These are phyloP conservation scores for Prototheca wickerhamii DNA, from an alignment of 163 green algal genomes.

Conservation along the genomic window DNA sequence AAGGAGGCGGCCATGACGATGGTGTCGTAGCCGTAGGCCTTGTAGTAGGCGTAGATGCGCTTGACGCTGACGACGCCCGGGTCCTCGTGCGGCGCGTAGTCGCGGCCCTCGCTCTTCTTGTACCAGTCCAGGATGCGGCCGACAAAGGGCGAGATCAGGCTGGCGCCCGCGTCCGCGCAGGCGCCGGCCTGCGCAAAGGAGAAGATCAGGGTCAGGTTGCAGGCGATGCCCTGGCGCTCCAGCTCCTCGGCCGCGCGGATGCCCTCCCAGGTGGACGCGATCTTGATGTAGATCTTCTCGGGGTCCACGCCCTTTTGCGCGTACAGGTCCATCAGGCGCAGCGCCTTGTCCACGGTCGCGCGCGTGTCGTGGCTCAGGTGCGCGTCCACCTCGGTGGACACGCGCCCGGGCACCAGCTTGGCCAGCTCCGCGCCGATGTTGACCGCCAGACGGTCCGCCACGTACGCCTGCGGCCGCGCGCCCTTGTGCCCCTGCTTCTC, in stretches of 20 bases:
- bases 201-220: slow-evolving; percentile 92
- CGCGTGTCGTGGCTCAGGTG: slow-evolving; percentile 63
- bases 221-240: slow-evolving; percentile 75
- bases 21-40: slow-evolving; percentile 60
- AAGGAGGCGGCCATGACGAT: slow-evolving; percentile 86
- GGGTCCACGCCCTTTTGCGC: slow-evolving; percentile 45
- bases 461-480: slow-evolving; percentile 27
- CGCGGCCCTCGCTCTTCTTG: slow-evolving; percentile 55
- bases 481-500: slow-evolving; percentile 13
- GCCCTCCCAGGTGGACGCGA: slow-evolving; percentile 74
- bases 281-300: slow-evolving; percentile 79
- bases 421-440: slow-evolving; percentile 72
- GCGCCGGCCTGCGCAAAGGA: slow-evolving; percentile 75
- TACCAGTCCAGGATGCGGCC: slow-evolving; percentile 88
- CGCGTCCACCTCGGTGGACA: slow-evolving; percentile 80
- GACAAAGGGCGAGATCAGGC: slow-evolving; percentile 84
- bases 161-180: slow-evolving; percentile 69
- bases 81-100: slow-evolving; percentile 66
- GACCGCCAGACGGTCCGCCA: slow-evolving; percentile 67
- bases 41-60: slow-evolving; percentile 86
- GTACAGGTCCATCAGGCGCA: slow-evolving; percentile 73
- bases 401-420: slow-evolving; percentile 65
- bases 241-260: slow-evolving; percentile 73
- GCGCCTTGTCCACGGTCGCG: slow-evolving; percentile 42
- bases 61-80: slow-evolving; percentile 72